Base-by-base conservation (phyloP, 805 yeast species). In the Starmerella vaccinii region DNA sequence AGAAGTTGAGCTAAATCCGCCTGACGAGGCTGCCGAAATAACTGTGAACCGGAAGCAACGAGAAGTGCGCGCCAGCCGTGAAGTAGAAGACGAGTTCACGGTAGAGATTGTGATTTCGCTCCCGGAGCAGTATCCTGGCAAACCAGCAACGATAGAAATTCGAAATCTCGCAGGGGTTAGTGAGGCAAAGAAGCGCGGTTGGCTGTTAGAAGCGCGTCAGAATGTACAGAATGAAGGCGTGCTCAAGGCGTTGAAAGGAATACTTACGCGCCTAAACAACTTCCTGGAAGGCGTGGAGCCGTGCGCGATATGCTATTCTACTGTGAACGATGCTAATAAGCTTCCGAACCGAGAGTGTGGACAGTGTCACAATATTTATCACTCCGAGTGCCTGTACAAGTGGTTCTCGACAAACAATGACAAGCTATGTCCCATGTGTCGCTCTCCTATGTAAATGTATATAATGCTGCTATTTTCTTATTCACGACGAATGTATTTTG, bases 401-500 rank as follows among this genome's bases (percentile, higher is more conserved):
- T 92, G 99, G 99, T 92, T 92, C 69, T 85, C 86, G 70, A 88
- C 95, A 58, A 84, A 95, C 13, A 94, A 92, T 37, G 76, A 85
- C 49, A 84, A 86, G 57, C 83, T 95, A 2, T 92, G 99, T 70
- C 99, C 99, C 35, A 71, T 92, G 62, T 92, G 99, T 69, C 82
- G 98, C 62, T 68, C 80, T 4, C 56, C 58, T 2, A 49, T 59
- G 50, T 59, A 49, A n/a, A n/a, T n/a, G n/a, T n/a, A n/a, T n/a
- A n/a, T n/a, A n/a, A n/a, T n/a, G n/a, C n/a, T n/a, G n/a, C n/a
- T n/a, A n/a, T n/a, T n/a, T n/a, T n/a, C n/a, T n/a, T n/a, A n/a
- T n/a, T n/a, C n/a, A n/a, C n/a, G n/a, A n/a, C n/a, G n/a, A n/a
- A n/a, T n/a, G n/a, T n/a, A n/a, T n/a, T n/a, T n/a, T n/a, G n/a